Conservation (phyloP, 768 basidiomycete genomes). For the Hortiboletus flavorubellus region DNA sequence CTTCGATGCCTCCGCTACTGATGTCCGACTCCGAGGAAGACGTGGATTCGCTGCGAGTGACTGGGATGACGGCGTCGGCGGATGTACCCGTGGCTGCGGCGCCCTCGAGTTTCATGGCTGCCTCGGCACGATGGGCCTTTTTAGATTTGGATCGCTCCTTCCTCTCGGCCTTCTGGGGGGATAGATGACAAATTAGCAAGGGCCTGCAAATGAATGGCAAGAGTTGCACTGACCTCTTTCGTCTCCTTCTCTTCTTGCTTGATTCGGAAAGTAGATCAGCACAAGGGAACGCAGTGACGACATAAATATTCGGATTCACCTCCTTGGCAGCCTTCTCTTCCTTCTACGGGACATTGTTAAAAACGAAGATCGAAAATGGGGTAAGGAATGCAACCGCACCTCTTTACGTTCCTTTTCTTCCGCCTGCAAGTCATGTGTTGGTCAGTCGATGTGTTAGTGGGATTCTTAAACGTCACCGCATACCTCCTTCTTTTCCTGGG, state of each 20-base stretch:
- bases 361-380: not conserved
- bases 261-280: conserved; percentile 22
- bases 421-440: conserved; percentile 31
- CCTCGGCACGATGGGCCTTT: conserved; percentile 38
- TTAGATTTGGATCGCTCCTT: conserved; percentile 57
- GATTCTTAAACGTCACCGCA: conserved; percentile 3
- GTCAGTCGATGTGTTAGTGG: conserved; percentile 1
- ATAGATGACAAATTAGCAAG: not conserved
- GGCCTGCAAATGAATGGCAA: not conserved
- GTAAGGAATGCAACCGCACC: conserved; percentile 32
- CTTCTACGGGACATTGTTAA: conserved; percentile 30
- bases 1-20: conserved; percentile 59
- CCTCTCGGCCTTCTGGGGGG: conserved; percentile 48
- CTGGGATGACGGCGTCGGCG: conserved; percentile 18
- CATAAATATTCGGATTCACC: conserved; percentile 34
- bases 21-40: conserved; percentile 60
- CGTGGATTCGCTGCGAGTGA: conserved; percentile 31
- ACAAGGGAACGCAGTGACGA: not conserved
- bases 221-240: conserved; percentile 38
- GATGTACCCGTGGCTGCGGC: conserved; percentile 9
- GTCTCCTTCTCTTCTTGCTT: conserved; percentile 45
- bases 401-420: conserved; percentile 66
- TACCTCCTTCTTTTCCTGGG: conserved; percentile 75
- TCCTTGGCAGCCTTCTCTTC: conserved; percentile 57
- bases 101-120: conserved; percentile 29